These are phyloP conservation scores for Collariella sp. DNA, from an alignment of 495 filamentous ascomycete species.

Conservation along the genomic window DNA sequence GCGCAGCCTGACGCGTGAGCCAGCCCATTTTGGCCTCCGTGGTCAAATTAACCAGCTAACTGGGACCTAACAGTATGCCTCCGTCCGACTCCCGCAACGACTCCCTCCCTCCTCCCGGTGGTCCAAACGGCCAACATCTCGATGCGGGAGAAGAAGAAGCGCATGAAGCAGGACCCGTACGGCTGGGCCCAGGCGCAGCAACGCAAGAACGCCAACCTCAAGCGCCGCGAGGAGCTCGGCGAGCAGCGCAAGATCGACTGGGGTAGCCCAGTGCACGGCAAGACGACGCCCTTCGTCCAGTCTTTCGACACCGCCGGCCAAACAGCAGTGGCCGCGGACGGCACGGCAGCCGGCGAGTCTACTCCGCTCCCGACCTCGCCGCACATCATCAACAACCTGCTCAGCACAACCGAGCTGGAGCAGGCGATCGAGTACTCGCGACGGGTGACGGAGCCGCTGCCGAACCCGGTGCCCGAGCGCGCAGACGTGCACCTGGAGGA, in stretches of 20 bases:
- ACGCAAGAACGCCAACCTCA: conserved; percentile 70
- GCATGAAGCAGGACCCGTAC: conserved; percentile 55
- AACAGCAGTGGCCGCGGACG: conserved; percentile 27
- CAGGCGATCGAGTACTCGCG: conserved; percentile 55
- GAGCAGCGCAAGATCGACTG: conserved; percentile 49
- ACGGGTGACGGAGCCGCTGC: conserved; percentile 50
- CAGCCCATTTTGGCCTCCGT: neutral
- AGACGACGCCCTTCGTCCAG: conserved; percentile 71
- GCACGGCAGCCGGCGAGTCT: conserved; percentile 26
- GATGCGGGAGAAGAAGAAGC: conserved; percentile 37
- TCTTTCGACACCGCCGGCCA: conserved; percentile 60
- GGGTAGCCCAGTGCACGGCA: conserved; percentile 72
- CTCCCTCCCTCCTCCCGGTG: conserved; percentile 34
- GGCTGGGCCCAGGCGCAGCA: conserved; percentile 62
- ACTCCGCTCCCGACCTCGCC: conserved; percentile 35
- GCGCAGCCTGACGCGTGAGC: conserved; percentile 53
- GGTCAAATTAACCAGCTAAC: conserved; percentile 11
- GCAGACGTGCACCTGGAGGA: conserved; percentile 42
- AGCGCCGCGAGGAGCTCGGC: conserved; percentile 58
- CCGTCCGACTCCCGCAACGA: conserved; percentile 32
- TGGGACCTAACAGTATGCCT: conserved; percentile 35
- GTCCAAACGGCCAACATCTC: conserved; percentile 44
- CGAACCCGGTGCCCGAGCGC: conserved; percentile 25
- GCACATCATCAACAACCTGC: conserved; percentile 62
- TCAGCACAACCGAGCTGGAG: conserved; percentile 56